phyloP scores from a whole-genome alignment of 768 basidiomycete genomes.

The Saitozyma sp. region DNA sequence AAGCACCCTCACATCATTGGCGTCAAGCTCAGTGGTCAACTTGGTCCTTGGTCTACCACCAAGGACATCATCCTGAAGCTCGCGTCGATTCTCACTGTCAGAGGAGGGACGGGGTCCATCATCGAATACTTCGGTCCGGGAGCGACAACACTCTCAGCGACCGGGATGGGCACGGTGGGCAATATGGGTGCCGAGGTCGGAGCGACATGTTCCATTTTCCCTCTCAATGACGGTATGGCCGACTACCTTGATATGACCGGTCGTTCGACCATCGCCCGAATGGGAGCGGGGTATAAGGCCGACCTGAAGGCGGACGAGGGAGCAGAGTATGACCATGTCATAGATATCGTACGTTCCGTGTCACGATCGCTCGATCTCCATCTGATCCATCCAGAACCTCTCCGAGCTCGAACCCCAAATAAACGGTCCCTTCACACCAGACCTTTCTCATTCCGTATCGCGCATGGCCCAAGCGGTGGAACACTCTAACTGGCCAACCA shows the following conservation, averaged over 20 bases:
- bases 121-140: slow-evolving; percentile 22
- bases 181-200: slow-evolving; percentile 26
- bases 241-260: slow-evolving; percentile 16
- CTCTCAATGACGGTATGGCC: slow-evolving; percentile 20
- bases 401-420: slow-evolving; percentile 20
- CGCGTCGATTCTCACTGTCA: slow-evolving; percentile 19
- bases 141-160: slow-evolving; percentile 7
- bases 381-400: slow-evolving; percentile 16
- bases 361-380: background rate
- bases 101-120: slow-evolving; percentile 16
- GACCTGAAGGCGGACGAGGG: slow-evolving; percentile 15
- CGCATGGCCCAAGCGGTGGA: slow-evolving; percentile 1
- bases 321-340: slow-evolving; percentile 15
- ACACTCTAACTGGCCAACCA: slow-evolving; percentile 10
- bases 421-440: slow-evolving; percentile 24
- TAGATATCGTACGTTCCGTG: slow-evolving; percentile 15
- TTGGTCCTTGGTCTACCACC: slow-evolving; percentile 10
- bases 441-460: slow-evolving; percentile 16
- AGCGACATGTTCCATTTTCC: slow-evolving; percentile 19
- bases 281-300: slow-evolving; percentile 1
- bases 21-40: slow-evolving; percentile 13
- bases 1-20: slow-evolving; percentile 20
- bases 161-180: slow-evolving; percentile 24
- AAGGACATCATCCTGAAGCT: slow-evolving; percentile 23
- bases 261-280: slow-evolving; percentile 7